These are phyloP conservation scores for Hymenoscyphus repandus DNA, from an alignment of 2,329 filamentous ascomycete genomes.

Conservation along the genomic window DNA sequence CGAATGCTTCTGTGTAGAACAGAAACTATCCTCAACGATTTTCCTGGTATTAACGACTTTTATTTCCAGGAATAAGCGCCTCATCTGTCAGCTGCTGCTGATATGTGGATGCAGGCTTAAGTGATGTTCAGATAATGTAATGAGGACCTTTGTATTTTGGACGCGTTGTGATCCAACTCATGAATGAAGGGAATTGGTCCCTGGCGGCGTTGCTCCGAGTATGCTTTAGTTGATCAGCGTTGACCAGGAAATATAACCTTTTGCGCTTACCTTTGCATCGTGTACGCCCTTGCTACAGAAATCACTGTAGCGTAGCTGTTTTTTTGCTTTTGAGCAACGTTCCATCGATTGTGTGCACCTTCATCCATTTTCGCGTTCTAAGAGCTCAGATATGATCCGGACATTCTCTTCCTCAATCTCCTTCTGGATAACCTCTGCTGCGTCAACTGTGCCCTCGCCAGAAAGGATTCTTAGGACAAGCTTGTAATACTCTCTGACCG, in stretches of 20 bases:
- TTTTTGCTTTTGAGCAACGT: background rate
- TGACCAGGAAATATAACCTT: no score
- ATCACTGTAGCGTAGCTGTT: background rate
- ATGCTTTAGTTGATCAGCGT: no score
- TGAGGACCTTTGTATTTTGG: background rate
- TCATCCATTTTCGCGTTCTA: conserved; percentile 38
- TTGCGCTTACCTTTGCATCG: no score
- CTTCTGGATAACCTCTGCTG: conserved; percentile 37
- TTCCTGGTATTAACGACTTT: background rate
- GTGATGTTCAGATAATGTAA: background rate
- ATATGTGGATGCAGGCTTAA: background rate
- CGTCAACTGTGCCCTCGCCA: conserved; percentile 25
- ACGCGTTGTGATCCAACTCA: background rate
- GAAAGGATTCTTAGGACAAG: conserved; percentile 47
- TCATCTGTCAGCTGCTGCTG: background rate
- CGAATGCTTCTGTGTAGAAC: background rate
- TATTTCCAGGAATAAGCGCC: no score
- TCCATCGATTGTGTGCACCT: background rate
- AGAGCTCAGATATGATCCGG: conserved; percentile 44
- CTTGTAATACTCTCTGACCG: conserved; percentile 55
- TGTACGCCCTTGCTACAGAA: no score
- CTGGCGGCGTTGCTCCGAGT: background rate
- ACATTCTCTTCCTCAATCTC: conserved; percentile 42
- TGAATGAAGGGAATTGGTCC: background rate
- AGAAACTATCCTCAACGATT: background rate